Evolutionary conservation across 2,329 filamentous ascomycete genomes (phyloP).

Genomic region (Coniochaeta ligniaria): DNA sequence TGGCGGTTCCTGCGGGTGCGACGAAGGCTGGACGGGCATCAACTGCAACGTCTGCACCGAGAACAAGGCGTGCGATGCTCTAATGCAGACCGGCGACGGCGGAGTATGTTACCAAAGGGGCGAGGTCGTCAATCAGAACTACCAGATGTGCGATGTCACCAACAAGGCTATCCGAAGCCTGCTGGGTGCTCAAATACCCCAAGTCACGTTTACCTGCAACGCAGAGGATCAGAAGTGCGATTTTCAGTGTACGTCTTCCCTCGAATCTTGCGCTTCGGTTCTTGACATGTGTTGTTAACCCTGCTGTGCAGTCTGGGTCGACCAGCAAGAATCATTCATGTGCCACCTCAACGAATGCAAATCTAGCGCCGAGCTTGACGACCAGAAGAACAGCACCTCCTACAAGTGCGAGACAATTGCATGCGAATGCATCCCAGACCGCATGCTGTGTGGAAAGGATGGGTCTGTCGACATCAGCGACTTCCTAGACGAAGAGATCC

Average conservation of each 20-base stretch:
- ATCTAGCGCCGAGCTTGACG: constrained; percentile 61
- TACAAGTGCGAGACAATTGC: constrained; percentile 81
- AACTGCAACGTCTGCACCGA: constrained; percentile 95
- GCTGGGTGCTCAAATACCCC: constrained; percentile 75
- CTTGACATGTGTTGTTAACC: constrained; percentile 3
- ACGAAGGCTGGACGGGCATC: constrained; percentile 91
- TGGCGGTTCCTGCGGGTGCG: constrained; percentile 70
- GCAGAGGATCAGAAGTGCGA: constrained; percentile 71
- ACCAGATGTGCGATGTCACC: constrained; percentile 96
- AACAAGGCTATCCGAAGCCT: constrained; percentile 89
- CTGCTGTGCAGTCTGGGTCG: constrained; percentile 74
- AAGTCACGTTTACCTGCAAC: constrained; percentile 92
- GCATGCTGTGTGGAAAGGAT: constrained; percentile 89
- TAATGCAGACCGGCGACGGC: constrained; percentile 76
- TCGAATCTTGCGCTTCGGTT: neutral
- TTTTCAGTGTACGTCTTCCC: constrained; percentile 70
- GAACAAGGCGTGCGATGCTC: constrained; percentile 74
- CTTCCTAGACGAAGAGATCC: constrained; percentile 75
- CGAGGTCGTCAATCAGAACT: constrained; percentile 86
- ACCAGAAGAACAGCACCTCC: constrained; percentile 68
- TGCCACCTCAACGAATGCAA: constrained; percentile 79
- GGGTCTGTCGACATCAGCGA: constrained; percentile 89
- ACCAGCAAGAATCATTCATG: constrained; percentile 90
- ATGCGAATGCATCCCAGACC: constrained; percentile 81
- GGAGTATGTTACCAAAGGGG: constrained; percentile 91